Base-by-base conservation (phyloP, 306 rosid genomes). In the Psophocarpus tetragonolobus region DNA sequence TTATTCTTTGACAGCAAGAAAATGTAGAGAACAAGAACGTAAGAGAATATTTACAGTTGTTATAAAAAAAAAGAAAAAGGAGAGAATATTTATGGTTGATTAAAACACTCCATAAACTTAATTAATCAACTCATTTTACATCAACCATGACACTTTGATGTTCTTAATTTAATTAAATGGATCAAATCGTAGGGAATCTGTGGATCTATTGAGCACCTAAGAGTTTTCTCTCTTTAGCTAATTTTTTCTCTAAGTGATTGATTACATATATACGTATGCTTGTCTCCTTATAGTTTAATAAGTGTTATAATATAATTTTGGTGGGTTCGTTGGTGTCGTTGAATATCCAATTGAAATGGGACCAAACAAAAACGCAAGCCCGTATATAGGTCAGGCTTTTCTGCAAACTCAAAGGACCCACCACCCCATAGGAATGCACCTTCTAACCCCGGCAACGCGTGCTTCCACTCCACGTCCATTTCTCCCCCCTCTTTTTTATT, bases 361-460 rank as follows among this genome's bases (percentile, higher is more conserved):
- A 87, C 86, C 84, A 26, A 73, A 67, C 26, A 48, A 80, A 81
- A 82, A 76, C 81, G 70, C 75, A 45, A 54, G 80, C 64, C 63
- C 33, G 57, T 72, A 84, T 21, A 23, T 69, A 71, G 85, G 78
- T 85, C 92, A 86, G 92, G 17, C 82, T 85, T 91, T 66, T 78
- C 78, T 23, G 80, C 87, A 83, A 70, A 87, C 69, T 71, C 80
- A 18, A 86, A 75, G 95, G 97, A 69, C 97, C 98, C 98, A 94
- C 93, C 80, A 68, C 83, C 90, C 98, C 90, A 90, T 80, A 86
- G 87, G 79, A 81, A 78, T 92, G 95, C 97, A 62, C 85, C 90
- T 89, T 80, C 85, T 65, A 72, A 4, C 80, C 84, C 97, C 96
- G 94, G 94, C 97, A 92, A 92, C 83, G 94, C 97, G 97, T 94